Base-by-base conservation (phyloP, 108 stramenopile species). In the Seminavis robusta region DNA sequence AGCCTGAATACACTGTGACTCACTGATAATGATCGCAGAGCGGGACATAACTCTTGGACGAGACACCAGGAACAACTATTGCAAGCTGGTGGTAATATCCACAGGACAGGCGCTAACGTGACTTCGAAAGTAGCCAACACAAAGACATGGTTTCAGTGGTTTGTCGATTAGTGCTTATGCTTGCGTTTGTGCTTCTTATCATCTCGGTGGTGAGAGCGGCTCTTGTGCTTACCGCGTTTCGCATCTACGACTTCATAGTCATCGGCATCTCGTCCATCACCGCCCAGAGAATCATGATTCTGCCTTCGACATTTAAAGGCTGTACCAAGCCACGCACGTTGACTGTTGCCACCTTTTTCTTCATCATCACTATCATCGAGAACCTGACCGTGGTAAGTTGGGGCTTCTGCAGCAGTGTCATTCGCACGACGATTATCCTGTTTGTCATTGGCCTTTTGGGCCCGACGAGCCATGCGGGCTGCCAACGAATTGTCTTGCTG, bases 161-260 rank as follows among this genome's bases (percentile, higher is more conserved):
- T n/a, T n/a, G n/a, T n/a, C n/a, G n/a, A n/a, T n/a, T n/a, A n/a
- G n/a, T 42, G 17, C 9, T 42, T 21, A 42, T 42, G 41, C 9
- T 42, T 42, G 6, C 20, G 21, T 42, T 42, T 42, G 41, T 42
- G 41, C 20, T 42, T 17, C 6, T 9, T 3, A 42, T 21, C 21
- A 21, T 21, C 21, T 42, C 21, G 17, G 20, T 42, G 17, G 6
- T 42, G 20, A 13, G 36, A 37, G 13, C 9, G 36, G 9, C 36
- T 37, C 13, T 37, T 37, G 11, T 9, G 9, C 36, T 37, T 9
- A 11, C 13, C 36, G 36, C 13, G 13, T 37, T 9, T 11, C 11
- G 13, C 77, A 34, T 94, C 92, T 19, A 87, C 45, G 2, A 90
- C 83, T 42, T 76, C 52, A 50, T 94, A 87, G 44, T 94, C 88